A percentile compares a stretch with the other conserved stretches of the same genome.
Conservation (phyloP, 768 basidiomycete genomes). For the Lactarius akahatsu region DNA sequence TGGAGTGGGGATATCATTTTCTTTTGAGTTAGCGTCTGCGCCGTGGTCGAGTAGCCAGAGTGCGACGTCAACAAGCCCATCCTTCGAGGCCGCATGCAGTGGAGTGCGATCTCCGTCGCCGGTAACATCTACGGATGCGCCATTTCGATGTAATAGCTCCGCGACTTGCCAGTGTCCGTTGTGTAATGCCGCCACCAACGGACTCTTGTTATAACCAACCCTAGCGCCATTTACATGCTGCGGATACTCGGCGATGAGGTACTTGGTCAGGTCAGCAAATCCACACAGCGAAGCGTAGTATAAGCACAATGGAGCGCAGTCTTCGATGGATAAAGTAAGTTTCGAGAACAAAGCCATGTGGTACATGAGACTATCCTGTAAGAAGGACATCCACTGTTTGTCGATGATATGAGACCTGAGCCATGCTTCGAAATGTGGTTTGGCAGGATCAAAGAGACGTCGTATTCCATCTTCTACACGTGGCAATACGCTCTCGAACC, state of each 20-base stretch:
- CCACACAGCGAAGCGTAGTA: background rate
- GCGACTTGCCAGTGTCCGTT: background rate
- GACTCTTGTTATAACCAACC: background rate
- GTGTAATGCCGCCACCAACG: background rate
- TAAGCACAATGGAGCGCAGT: background rate
- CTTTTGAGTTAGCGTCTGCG: background rate
- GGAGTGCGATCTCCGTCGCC: background rate
- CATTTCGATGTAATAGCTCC: background rate
- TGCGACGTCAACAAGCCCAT: background rate
- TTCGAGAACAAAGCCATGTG: background rate
- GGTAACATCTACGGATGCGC: background rate
- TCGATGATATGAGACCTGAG: background rate
- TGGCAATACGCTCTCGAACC: background rate
- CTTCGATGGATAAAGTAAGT: background rate
- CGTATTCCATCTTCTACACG: background rate
- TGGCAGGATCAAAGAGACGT: background rate
- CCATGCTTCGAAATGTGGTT: background rate
- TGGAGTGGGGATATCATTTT: background rate
- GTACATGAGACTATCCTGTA: background rate
- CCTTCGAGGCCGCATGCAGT: background rate
- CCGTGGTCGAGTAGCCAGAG: background rate
- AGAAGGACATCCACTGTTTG: background rate
- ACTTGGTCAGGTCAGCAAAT: background rate
- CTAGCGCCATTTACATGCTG: background rate
- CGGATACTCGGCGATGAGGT: background rate